Evolutionary conservation across 768 basidiomycete genomes (phyloP), one percentile per base, ranked within the genome.

Genomic region (Termitomyces sp.): DNA sequence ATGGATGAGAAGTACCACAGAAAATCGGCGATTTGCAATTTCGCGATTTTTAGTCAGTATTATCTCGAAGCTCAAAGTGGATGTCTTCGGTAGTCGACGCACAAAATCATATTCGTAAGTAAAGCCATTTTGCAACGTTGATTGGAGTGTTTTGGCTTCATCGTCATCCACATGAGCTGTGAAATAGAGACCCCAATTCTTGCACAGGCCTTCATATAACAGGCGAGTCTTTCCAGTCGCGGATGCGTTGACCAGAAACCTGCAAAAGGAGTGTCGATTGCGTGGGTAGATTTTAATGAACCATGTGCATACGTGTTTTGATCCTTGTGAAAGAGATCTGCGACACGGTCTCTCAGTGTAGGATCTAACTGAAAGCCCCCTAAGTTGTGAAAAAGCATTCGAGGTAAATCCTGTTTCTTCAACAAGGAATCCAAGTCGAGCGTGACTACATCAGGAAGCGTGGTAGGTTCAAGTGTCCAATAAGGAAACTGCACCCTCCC

Each of bases 111-210:
- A 6, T 26, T 48, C 54, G 12, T 19, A 5, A 7, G 0, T 5
- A 23, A 55, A 37, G 4, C 28, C 23, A 12, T 41, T 0, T 12
- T 21, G 5, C 8, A 55, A 14, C 3, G 46, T 26, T 1, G 2
- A 1, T 3, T 55, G 7, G 30, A 56, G 40, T 7, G 55, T 5
- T 3, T n/a, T 3, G 14, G 49, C 31, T 15, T 56, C 55, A 3
- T 3, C 6, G 6, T n/a, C 9, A 11, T 56, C 48, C 41, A 31
- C n/a, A 17, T 40, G 26, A 19, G 21, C 21, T 7, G 45, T 55
- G 5, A 59, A 37, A 55, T 59, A 59, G 19, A 55, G 15, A 19
- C 58, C 53, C 53, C 58, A 59, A 17, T 58, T 17, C 3, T 54
- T 31, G 31, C 53, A 58, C 11, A 58, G 57, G 33, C 57, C 54